Evolutionary conservation across 192 early-diverging fungal species (phyloP), one percentile per base, ranked within the genome.

Genomic region (Podila horticola): DNA sequence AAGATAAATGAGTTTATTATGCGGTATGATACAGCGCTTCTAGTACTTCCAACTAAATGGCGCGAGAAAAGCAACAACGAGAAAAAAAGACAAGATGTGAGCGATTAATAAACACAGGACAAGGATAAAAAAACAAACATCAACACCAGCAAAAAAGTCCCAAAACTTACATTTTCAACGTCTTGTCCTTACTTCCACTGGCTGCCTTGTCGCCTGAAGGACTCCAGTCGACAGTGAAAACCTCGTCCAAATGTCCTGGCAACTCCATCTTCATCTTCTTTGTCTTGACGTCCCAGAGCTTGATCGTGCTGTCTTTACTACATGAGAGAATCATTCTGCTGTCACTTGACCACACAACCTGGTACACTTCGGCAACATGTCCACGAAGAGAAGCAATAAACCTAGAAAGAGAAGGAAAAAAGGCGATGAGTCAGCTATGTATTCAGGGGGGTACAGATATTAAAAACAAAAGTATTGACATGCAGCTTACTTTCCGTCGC

Each of bases 301-400:
- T 99, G 38, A 95, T 84, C 28, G 96, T 98, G 58, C 92, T 95
- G 84, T 99, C 97, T 74, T 95, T 93, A 71, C 94, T 95, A 17
- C 93, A 88, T 62, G 94, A 96, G 62, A 97, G 88, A 49, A 99
- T 75, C 91, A 97, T 92, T 29, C 97, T 91, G 65, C 94, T 95
- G 74, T 99, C 97, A 2, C 94, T 89, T 13, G 96, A 97, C 92
- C 94, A 99, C 73, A 92, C 92, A 41, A 97, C 93, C 86, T 97
- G 97, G 88, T 97, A 99, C 12, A 99, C 98, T 3, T 96, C 94
- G 36, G 94, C 93, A 22, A 99, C 98, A 74, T 99, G 98, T 33
- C 98, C 98, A 26, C 96, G 90, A 30, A 99, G 89, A 51, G 96
- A 96, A 8, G 93, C 88, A 64, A 98, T 86, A 72, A 98, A 99